phyloP scores from a whole-genome alignment of 1,284 basidiomycete genomes.

The Exsudoporus floridanus region DNA sequence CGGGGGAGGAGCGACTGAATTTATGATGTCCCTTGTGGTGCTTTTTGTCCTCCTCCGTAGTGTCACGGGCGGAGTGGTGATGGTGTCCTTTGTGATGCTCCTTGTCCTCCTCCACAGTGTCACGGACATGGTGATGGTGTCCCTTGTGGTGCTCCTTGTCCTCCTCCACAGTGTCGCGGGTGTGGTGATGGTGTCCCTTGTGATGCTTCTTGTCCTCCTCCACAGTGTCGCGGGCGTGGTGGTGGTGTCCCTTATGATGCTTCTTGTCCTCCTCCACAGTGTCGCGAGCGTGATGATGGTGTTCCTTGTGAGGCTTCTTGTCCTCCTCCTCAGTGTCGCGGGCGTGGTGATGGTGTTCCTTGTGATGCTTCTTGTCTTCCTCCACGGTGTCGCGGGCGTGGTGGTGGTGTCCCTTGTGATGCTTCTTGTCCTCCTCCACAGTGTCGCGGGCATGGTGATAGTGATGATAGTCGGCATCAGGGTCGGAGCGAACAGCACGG shows the following conservation, averaged over 20 bases:
- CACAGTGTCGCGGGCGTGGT: not conserved
- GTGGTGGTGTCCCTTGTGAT: too few relatives aligned
- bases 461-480: not conserved
- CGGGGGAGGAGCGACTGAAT: too few relatives aligned
- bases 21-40: not conserved
- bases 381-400: too few relatives aligned
- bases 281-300: not conserved
- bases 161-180: too few relatives aligned
- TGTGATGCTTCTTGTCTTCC: too few relatives aligned
- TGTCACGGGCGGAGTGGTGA: not conserved
- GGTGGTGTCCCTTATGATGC: not conserved
- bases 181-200: not conserved
- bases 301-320: not conserved
- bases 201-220: not conserved
- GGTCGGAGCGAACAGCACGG: not conserved
- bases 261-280: not conserved
- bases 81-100: not conserved
- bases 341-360: too few relatives aligned
- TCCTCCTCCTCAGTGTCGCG: not conserved
- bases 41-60: not conserved
- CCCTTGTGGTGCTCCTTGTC: too few relatives aligned
- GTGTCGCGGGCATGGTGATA: too few relatives aligned
- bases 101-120: not conserved
- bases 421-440: too few relatives aligned
- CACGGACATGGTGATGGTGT: too few relatives aligned